phyloP scores from a whole-genome alignment of 805 yeast genomes.

The Candida silvatica region DNA sequence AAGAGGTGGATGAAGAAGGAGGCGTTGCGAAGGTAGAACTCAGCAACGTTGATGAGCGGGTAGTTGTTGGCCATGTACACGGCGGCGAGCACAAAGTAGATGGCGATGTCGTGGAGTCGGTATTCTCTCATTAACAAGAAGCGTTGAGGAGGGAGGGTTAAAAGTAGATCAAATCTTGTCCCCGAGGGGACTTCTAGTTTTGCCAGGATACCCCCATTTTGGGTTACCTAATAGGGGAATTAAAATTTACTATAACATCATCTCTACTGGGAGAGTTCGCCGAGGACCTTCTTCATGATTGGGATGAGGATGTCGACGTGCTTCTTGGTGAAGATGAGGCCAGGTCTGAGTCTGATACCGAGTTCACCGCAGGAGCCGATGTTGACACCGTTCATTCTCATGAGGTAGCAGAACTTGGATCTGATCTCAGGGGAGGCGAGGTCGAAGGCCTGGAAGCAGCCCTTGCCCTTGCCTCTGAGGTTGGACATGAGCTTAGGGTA shows the following conservation, averaged over 20 bases:
- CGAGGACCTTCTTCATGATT: constrained; percentile 29
- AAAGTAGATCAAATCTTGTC: too few species aligned
- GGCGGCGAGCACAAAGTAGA: constrained; percentile 15
- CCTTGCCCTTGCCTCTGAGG: constrained; percentile 68
- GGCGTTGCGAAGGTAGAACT: constrained; percentile 11
- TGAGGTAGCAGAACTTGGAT: constrained; percentile 49
- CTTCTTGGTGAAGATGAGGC: constrained; percentile 67
- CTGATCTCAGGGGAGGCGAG: constrained; percentile 44
- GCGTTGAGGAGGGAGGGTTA: neutral
- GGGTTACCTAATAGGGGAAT: too few species aligned
- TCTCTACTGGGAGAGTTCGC: too few species aligned
- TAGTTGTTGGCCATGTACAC: constrained; percentile 19
- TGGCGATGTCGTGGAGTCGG: constrained; percentile 19
- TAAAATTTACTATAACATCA: too few species aligned
- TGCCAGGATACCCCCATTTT: too few species aligned
- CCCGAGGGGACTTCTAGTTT: too few species aligned
- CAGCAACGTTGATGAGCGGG: constrained; percentile 11
- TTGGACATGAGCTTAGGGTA: constrained; percentile 45
- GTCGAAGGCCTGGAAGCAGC: constrained; percentile 81
- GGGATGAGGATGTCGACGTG: constrained; percentile 64
- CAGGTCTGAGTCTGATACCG: constrained; percentile 76
- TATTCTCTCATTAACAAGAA: constrained; percentile 20
- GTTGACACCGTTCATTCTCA: constrained; percentile 63
- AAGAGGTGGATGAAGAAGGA: constrained; percentile 13
- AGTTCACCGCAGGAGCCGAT: constrained; percentile 80